Evolutionary conservation across 331 rosid species (phyloP).

Genomic region (Malus hybrid): DNA sequence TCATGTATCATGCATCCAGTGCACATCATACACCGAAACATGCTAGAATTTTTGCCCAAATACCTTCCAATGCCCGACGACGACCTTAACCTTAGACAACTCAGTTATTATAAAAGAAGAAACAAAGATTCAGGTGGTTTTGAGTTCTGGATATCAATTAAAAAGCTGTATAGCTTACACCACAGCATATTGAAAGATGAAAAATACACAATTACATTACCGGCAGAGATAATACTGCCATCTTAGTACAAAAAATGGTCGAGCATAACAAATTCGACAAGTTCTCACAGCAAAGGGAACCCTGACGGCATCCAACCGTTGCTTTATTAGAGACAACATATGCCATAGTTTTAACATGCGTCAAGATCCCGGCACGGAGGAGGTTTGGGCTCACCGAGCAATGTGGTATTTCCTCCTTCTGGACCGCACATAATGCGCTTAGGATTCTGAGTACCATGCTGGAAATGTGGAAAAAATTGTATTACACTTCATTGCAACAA

Average conservation of each 20-base stretch:
- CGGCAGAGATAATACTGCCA: conserved; percentile 15
- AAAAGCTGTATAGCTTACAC: conserved; percentile 6
- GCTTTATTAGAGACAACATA: conserved; percentile 49
- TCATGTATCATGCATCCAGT: neutral
- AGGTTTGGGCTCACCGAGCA: conserved; percentile 72
- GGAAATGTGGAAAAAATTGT: conserved; percentile 1
- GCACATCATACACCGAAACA: no score
- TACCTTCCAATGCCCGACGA: neutral
- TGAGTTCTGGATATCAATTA: neutral
- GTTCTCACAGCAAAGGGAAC: conserved; percentile 33
- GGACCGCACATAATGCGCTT: conserved; percentile 69
- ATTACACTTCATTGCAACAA: neutral
- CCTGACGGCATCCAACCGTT: conserved; percentile 34
- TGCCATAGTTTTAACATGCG: conserved; percentile 50
- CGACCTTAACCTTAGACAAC: neutral
- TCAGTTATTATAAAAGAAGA: neutral
- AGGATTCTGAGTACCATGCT: conserved; percentile 93
- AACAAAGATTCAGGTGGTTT: neutral
- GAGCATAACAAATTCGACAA: conserved; percentile 24
- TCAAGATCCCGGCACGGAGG: conserved; percentile 96
- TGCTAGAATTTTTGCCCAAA: neutral
- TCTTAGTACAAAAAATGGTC: conserved; percentile 31
- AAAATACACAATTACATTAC: conserved; percentile 23
- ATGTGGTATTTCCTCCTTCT: conserved; percentile 92
- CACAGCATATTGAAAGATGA: conserved; percentile 16